A percentile compares a stretch with the other conserved stretches of the same genome.
phyloP scores from a whole-genome alignment of 2,329 filamentous ascomycete genomes.

The Penicillium freii region DNA sequence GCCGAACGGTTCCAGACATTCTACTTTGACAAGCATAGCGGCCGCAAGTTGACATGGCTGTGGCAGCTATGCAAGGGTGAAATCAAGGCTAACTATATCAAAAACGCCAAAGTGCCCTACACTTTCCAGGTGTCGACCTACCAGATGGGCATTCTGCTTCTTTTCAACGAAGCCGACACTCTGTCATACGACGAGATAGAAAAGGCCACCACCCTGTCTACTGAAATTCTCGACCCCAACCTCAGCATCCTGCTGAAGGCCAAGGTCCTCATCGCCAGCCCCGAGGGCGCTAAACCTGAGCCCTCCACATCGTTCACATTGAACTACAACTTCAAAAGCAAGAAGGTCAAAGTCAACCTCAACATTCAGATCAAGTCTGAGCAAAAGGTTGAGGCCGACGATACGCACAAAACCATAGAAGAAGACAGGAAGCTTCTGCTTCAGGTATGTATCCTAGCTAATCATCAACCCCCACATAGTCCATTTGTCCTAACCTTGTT shows the following conservation, averaged over 20 bases:
- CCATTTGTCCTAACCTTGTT: constrained; percentile 13
- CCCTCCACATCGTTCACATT: constrained; percentile 77
- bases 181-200: constrained; percentile 86
- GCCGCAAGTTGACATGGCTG: constrained; percentile 93
- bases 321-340: constrained; percentile 96
- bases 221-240: constrained; percentile 82
- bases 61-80: constrained; percentile 99
- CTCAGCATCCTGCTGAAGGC: constrained; percentile 87
- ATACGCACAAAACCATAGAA: constrained; percentile 99
- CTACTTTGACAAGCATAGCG: constrained; percentile 95
- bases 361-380: constrained; percentile 95
- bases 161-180: constrained; percentile 89
- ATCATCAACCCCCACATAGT: constrained; percentile 15
- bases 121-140: constrained; percentile 97
- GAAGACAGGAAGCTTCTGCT: constrained; percentile 95
- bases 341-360: constrained; percentile 95
- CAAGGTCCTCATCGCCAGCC: constrained; percentile 74
- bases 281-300: constrained; percentile 71
- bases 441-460: constrained; percentile 65
- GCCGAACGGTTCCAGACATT: constrained; percentile 87
- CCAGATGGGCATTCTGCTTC: constrained; percentile 91
- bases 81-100: constrained; percentile 89
- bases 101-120: constrained; percentile 82
- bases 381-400: constrained; percentile 91
- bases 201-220: constrained; percentile 72